These are phyloP conservation scores for Clonostachys sp. DNA, from an alignment of 2,329 filamentous ascomycete genomes.

Conservation along the genomic window DNA sequence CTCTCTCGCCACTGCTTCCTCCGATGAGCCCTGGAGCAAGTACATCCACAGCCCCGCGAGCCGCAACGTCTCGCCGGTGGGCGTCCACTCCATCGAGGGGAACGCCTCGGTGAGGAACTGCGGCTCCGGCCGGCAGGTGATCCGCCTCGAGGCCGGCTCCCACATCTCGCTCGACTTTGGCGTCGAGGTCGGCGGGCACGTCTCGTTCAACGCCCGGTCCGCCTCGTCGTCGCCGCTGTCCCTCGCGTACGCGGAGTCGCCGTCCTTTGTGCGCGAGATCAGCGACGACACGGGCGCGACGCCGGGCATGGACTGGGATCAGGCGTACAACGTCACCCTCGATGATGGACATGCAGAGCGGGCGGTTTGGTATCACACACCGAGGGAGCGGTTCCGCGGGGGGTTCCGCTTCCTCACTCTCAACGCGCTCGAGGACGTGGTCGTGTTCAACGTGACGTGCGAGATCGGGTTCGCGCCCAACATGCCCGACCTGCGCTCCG, in stretches of 20 bases:
- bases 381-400: constrained; percentile 28
- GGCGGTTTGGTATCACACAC: neutral
- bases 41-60: neutral
- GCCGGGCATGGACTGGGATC: constrained; percentile 12
- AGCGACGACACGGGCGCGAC: constrained; percentile 14
- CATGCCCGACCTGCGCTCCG: constrained; percentile 30
- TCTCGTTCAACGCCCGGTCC: constrained; percentile 5
- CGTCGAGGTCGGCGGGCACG: constrained; percentile 7
- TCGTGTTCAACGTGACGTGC: constrained; percentile 15
- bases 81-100: neutral
- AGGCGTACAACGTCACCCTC: constrained; percentile 11
- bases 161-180: constrained; percentile 9
- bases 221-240: constrained; percentile 6
- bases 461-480: constrained; percentile 21
- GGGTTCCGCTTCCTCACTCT: constrained; percentile 38
- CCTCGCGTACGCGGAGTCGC: constrained; percentile 13
- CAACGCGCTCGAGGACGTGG: constrained; percentile 11
- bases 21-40: neutral
- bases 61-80: neutral
- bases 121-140: neutral
- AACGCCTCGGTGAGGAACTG: neutral
- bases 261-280: constrained; percentile 11
- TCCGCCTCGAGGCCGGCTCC: neutral
- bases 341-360: neutral
- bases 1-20: too few relatives aligned